phyloP scores from a whole-genome alignment of 192 early-diverging fungal genomes.

The Rhizophlyctis rosea region DNA sequence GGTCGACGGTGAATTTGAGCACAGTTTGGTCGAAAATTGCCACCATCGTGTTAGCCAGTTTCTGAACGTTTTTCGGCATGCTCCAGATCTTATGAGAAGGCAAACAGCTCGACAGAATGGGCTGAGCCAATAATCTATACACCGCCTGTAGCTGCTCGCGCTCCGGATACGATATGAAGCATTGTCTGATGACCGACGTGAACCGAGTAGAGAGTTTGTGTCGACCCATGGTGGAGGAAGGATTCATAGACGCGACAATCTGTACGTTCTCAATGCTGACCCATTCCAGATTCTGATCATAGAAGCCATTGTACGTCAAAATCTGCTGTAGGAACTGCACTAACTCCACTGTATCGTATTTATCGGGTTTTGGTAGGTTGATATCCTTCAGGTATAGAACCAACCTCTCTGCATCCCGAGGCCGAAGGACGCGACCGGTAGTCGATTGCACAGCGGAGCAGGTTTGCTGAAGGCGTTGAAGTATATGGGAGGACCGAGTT shows the following conservation, averaged over 20 bases:
- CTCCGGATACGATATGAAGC: constrained; percentile 46
- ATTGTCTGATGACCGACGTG: constrained; percentile 47
- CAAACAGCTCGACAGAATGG: constrained; percentile 28
- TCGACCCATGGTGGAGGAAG: constrained; percentile 46
- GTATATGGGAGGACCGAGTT: constrained; percentile 48
- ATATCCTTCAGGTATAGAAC: constrained; percentile 63
- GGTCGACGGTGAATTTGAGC: constrained; percentile 49
- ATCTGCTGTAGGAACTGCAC: constrained; percentile 59
- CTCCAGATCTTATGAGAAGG: constrained; percentile 43
- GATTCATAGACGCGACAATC: constrained; percentile 59
- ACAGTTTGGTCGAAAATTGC: constrained; percentile 41
- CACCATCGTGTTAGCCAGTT: constrained; percentile 46
- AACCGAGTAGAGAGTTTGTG: constrained; percentile 52
- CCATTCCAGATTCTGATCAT: constrained; percentile 54
- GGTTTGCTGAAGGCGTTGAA: constrained; percentile 50
- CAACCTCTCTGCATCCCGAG: constrained; percentile 50
- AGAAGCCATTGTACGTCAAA: constrained; percentile 57
- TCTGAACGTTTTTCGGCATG: constrained; percentile 41
- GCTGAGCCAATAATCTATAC: constrained; percentile 39
- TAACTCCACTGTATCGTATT: constrained; percentile 59
- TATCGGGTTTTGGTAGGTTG: constrained; percentile 56
- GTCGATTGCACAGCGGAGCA: constrained; percentile 45
- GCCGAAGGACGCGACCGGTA: constrained; percentile 47
- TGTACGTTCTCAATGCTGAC: constrained; percentile 56
- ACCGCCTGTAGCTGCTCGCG: constrained; percentile 44